Evolutionary conservation across 306 rosid genomes (phyloP), one percentile per base, ranked within the genome.

Genomic region (Lablab purpureus): DNA sequence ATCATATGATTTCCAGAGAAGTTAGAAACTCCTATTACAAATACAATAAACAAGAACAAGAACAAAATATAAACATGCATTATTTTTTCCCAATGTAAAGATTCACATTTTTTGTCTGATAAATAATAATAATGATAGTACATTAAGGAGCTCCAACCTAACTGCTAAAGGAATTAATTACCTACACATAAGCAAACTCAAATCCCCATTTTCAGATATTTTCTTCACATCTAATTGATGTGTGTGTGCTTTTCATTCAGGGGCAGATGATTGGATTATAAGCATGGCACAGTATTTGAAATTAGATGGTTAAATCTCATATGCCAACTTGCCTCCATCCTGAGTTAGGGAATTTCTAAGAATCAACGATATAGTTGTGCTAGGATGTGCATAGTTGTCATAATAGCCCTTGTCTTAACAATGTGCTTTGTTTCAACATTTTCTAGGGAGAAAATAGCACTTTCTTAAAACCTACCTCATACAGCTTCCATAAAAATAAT

Each of bases 141-240:
- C 67, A 54, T 11, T 46, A 54, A n/a, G 51, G 32, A 54, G 23
- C 41, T 54, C 49, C 55, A 74, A 47, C 56, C 71, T 58, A 63
- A 56, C 73, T 4, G 4, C 22, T 28, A 60, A 71, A 41, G 34
- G 52, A 71, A 51, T 63, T 30, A 63, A 51, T 63, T 30, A 63
- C 27, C 7, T 25, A 41, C 15, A 74, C 64, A 76, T 2, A n/a
- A 37, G 45, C 58, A 54, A 41, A 52, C 69, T 27, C 49, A 69
- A 84, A 41, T 36, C 62, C 40, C n/a, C 3, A 74, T 25, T 77
- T 70, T 28, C 30, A 27, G 22, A 58, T 59, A 79, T 55, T 49
- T 52, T 37, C 69, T 25, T 60, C 63, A 60, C 52, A 18, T 25
- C 74, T 15, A 73, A 65, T 23, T 43, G 14, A 6, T 46, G 17